Conservation (phyloP, 768 basidiomycete species). For the Macrocybe gigantea region DNA sequence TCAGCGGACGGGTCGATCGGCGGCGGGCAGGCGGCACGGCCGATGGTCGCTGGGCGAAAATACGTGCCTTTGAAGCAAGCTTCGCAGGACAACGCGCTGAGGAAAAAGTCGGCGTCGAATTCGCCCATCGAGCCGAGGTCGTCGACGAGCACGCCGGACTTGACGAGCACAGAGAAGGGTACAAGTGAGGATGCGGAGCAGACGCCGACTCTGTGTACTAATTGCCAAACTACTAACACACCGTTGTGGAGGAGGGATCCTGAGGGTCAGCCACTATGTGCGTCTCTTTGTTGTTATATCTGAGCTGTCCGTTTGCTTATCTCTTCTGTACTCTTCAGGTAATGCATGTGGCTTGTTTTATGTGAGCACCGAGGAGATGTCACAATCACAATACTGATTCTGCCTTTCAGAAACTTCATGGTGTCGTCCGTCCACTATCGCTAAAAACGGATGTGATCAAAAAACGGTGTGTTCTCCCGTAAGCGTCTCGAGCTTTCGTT, state of each 20-base stretch:
- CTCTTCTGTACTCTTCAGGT: slow-evolving; percentile 31
- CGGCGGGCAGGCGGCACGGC: slow-evolving; percentile 15
- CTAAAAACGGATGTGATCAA: slow-evolving; percentile 98
- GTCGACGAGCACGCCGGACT: slow-evolving; percentile 66
- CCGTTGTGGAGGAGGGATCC: slow-evolving; percentile 91
- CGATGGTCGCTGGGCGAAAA: slow-evolving; percentile 41
- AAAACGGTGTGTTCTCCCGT: slow-evolving; percentile 58
- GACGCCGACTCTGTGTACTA: slow-evolving; percentile 82
- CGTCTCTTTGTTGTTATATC: slow-evolving; percentile 22
- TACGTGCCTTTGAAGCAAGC: slow-evolving; percentile 59
- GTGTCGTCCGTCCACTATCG: slow-evolving; percentile 89
- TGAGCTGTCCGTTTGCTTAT: slow-evolving; percentile 11
- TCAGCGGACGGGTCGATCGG: slow-evolving; percentile 47
- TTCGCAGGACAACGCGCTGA: slow-evolving; percentile 27
- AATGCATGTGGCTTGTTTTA: slow-evolving; percentile 93
- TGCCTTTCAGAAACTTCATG: slow-evolving; percentile 78
- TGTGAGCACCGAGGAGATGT: slow-evolving; percentile 41
- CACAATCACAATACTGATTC: slow-evolving; percentile 6
- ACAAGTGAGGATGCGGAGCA: slow-evolving; percentile 63
- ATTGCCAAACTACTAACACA: slow-evolving; percentile 94
- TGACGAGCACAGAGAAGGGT: slow-evolving; percentile 32
- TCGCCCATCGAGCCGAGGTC: slow-evolving; percentile 41
- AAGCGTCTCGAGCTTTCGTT: slow-evolving; percentile 2
- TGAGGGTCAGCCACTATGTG: slow-evolving; percentile 88
- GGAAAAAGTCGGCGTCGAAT: slow-evolving; percentile 42